A percentile compares a stretch with the other conserved stretches of the same genome.
These are phyloP conservation scores for Hirsutella thompsonii DNA, from an alignment of 2,329 filamentous ascomycete genomes.

Conservation along the genomic window DNA sequence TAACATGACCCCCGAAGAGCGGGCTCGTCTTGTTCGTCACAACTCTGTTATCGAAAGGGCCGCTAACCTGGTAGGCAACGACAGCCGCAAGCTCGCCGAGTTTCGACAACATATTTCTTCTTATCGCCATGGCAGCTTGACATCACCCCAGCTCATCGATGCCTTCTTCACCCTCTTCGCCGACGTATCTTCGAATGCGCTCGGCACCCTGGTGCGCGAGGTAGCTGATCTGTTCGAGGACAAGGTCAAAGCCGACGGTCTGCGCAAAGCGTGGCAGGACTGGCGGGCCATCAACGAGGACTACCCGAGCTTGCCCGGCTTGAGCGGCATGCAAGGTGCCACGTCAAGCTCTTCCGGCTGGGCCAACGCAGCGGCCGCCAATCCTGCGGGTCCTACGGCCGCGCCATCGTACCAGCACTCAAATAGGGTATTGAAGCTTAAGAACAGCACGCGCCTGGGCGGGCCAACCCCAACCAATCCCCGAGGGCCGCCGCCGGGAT, in stretches of 20 bases:
- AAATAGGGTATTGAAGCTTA: slow-evolving; percentile 43
- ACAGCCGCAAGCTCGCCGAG: slow-evolving; percentile 56
- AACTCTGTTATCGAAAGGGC: slow-evolving; percentile 78
- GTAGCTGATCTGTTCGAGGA: slow-evolving; percentile 89
- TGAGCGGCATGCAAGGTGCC: slow-evolving; percentile 53
- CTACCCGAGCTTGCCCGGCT: slow-evolving; percentile 75
- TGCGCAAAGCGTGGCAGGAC: slow-evolving; percentile 83
- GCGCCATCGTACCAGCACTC: slow-evolving; percentile 34
- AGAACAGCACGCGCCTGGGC: slow-evolving; percentile 40
- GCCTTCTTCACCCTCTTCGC: slow-evolving; percentile 74
- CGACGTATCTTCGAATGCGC: slow-evolving; percentile 63
- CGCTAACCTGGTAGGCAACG: slow-evolving; percentile 65
- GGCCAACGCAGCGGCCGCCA: slow-evolving; percentile 47
- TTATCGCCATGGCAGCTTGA: slow-evolving; percentile 57
- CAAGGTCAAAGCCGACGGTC: slow-evolving; percentile 53
- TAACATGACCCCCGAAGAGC: slow-evolving; percentile 59
- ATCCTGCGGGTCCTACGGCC: slow-evolving; percentile 26
- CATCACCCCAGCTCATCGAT: slow-evolving; percentile 69
- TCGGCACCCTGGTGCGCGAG: slow-evolving; percentile 84
- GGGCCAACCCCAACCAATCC: slow-evolving; percentile 10
- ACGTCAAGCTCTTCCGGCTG: slow-evolving; percentile 44
- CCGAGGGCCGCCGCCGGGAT: slow-evolving; percentile 9
- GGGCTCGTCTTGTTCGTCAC: slow-evolving; percentile 69
- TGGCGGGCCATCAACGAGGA: slow-evolving; percentile 95
- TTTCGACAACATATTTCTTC: slow-evolving; percentile 73